Percentiles rank a stretch among this genome's conserved stretches.
phyloP scores from a whole-genome alignment of 306 rosid genomes.

The Elaeagnus macrophylla region DNA sequence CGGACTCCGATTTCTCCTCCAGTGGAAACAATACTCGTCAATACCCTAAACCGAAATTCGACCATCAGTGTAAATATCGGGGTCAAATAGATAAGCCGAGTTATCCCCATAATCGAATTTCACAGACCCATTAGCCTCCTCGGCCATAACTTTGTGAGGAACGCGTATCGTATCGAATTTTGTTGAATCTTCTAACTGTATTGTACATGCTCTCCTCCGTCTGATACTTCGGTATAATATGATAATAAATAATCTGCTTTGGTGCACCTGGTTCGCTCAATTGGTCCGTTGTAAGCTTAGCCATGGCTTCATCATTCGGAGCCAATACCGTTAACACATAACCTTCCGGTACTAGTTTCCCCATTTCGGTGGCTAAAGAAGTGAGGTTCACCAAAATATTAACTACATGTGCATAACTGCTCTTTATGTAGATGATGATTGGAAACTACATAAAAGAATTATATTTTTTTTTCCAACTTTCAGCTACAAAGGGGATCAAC shows the following conservation, averaged over 20 bases:
- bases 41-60: conserved; percentile 28
- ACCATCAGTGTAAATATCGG: conserved; percentile 27
- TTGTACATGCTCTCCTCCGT: conserved; percentile 34
- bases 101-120: conserved; percentile 20
- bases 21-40: conserved; percentile 26
- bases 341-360: conserved; percentile 24
- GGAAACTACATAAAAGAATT: too few relatives aligned
- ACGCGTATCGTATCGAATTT: conserved; percentile 20
- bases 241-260: conserved; percentile 27
- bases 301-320: conserved; percentile 33
- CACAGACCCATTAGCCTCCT: conserved; percentile 28
- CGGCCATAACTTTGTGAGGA: conserved; percentile 24
- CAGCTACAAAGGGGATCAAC: too few relatives aligned
- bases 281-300: conserved; percentile 26
- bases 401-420: too few relatives aligned
- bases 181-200: conserved; percentile 20
- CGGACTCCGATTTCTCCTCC: conserved; percentile 8
- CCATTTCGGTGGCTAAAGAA: conserved; percentile 24
- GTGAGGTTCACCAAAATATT: conserved; percentile 24
- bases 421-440: too few relatives aligned
- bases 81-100: conserved; percentile 25
- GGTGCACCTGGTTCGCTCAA: conserved; percentile 32
- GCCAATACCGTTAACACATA: conserved; percentile 26
- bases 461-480: too few relatives aligned
- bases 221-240: conserved; percentile 25